Evolutionary conservation across 495 filamentous ascomycete genomes (phyloP).

Genomic region (Evansstolkia leycettana): DNA sequence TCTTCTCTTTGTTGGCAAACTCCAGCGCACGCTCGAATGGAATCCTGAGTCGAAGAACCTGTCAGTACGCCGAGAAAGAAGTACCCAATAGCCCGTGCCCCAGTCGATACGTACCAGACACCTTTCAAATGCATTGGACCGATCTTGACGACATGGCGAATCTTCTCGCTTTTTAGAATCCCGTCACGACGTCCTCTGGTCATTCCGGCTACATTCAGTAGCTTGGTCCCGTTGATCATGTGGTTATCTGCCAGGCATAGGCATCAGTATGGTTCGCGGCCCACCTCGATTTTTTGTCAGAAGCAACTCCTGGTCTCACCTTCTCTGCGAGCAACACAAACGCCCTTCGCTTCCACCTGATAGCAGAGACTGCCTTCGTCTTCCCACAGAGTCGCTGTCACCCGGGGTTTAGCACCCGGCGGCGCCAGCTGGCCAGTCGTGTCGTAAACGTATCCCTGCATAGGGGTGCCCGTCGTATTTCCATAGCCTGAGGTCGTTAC

Average conservation of each 20-base stretch:
- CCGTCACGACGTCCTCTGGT: conserved; percentile 90
- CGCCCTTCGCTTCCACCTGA: conserved; percentile 91
- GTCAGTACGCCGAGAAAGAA: neutral
- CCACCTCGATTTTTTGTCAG: no score
- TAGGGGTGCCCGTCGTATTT: conserved; percentile 35
- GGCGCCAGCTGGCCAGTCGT: conserved; percentile 85
- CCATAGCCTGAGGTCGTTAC: conserved; percentile 35
- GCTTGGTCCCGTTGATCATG: conserved; percentile 98
- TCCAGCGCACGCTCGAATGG: conserved; percentile 93
- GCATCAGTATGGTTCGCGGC: neutral
- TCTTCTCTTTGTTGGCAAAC: conserved; percentile 99
- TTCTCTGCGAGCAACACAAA: conserved; percentile 90
- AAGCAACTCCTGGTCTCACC: conserved; percentile 48
- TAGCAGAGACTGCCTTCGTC: conserved; percentile 97
- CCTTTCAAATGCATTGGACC: conserved; percentile 98
- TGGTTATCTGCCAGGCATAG: conserved; percentile 60
- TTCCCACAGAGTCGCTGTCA: conserved; percentile 96
- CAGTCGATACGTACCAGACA: conserved; percentile 63
- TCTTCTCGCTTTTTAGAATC: conserved; percentile 95
- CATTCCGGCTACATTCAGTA: conserved; percentile 96
- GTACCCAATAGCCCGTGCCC: neutral
- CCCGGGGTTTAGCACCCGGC: conserved; percentile 95
- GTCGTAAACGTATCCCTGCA: conserved; percentile 55
- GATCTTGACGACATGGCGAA: conserved; percentile 95
- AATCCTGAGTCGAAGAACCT: conserved; percentile 59